Base-by-base conservation (phyloP, 2,329 filamentous ascomycete species). In the Microcera coccophila region DNA sequence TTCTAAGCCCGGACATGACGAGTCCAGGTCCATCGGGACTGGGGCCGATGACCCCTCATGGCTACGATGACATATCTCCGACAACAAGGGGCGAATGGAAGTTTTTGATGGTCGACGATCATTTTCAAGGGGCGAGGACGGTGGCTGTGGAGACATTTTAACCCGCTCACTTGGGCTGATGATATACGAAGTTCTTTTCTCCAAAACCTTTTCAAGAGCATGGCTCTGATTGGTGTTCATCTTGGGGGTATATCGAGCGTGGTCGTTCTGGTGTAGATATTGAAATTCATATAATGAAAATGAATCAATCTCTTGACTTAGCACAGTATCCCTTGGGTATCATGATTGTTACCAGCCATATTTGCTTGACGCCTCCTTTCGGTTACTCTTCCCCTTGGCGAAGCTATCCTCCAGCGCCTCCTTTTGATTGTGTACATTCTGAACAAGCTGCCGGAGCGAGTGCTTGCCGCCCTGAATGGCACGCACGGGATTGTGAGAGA, bases 341-440 rank as follows among this genome's bases (percentile, higher is more conserved):
- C 55, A 50, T 50, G 34, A 31, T 50, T 40, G 14, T 51, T 66
- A 70, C 87, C 89, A 96, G 4, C 90, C 90, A 69, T 96, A 96
- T 57, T 80, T 81, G 44, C 79, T 82, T 4, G 86, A 87, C 16
- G 88, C 88, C 62, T 95, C 90, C 56, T 80, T 84, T 64, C 87
- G 83, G 59, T 90, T 93, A 56, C 77, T 79, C 69, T 79, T 83
- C 5, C 89, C 87, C 53, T 83, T 74, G 16, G 89, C 89, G 71
- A 95, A 96, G 62, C 87, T 90, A 60, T 97, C 91, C 67, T 96
- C 90, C 53, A 96, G 70, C 3, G 89, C 90, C 10, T 95, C 89
- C 61, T 83, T 82, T 67, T 97, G 90, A 49, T 76, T 87, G 53
- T 81, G 81, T 19, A 87, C 90, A 48, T 85, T 85, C 65, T 82